Base-by-base conservation (phyloP, 2,329 filamentous ascomycete species). In the Pseudonectria buxi region DNA sequence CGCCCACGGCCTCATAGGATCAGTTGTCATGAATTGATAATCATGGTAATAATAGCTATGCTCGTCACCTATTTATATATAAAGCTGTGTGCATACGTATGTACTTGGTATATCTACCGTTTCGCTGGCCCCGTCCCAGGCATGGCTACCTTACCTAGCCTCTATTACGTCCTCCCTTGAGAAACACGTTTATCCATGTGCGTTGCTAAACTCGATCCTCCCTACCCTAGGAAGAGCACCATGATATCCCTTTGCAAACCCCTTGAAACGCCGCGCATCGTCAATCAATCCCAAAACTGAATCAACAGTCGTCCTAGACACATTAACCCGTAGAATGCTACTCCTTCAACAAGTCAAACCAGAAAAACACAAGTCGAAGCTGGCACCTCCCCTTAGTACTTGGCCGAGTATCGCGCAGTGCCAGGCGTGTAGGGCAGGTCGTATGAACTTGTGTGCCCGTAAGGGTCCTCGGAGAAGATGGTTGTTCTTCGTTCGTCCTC, bases 401-500 rank as follows among this genome's bases (percentile, higher is more conserved):
- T 68, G 36, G 57, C 43, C 33, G 69, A 72, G 52, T 65, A 67
- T 22, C 69, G 61, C 31, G 58, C 59, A 13, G 62, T 44, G 33
- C 57, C 43, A 24, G 66, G 68, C 24, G 71, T 71, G 52, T 69
- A 72, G 5, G 69, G 62, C 48, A 70, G 60, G 37, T 78, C 74
- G 53, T 70, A 76, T 6, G 63, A 58, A 43, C 67, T 72, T 3
- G 73, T 65, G 26, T 78, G 77, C 33, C 68, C 71, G 43, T 78
- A 78, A 2, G 75, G 74, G 45, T 82, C 78, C 38, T 87, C 83
- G 30, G 73, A 68, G 61, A 89, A 92, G 30, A 83, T 63, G 3
- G 85, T 88, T 14, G 69, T 69, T 39, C 84, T 76, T 40, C 83
- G 81, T 40, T 90, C 85, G 37, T 92, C 86, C 46, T 92, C 86